Evolutionary conservation across 2,329 filamentous ascomycete species (phyloP), one percentile per base, ranked within the genome.

Genomic region (Clarireedia hainanense): DNA sequence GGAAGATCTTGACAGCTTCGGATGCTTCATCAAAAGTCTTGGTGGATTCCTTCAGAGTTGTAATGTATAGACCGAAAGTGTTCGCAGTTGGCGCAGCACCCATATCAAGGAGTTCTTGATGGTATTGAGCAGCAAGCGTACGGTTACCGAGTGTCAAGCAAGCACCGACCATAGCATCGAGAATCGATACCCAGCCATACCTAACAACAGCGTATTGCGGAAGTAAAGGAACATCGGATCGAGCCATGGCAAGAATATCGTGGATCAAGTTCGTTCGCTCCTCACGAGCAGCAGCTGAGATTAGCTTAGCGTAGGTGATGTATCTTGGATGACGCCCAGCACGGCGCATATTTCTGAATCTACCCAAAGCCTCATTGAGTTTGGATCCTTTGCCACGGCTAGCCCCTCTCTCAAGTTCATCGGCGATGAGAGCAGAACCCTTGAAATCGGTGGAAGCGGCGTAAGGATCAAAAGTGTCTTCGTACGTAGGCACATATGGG

Each of bases 21-120:
- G 91, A 91, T 10, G 94, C 94, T 72, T 99, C 94, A 67, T 99
- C 94, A 63, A 96, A 97, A 0, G 91, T 97, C 81, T 95, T 96
- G 62, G 90, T 90, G 0, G 90, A 95, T 69, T 96, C 92, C 76
- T 97, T 96, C 59, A 99, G 78, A 1, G 92, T 97, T n/a, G 95
- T 97, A 73, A 99, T 99, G 79, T 97, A 99, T 17, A 99, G 81
- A 58, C 94, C 94, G 65, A 95, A 99, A 0, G 94, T 99, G 76
- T 99, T 99, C 45, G 94, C 94, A 2, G 92, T 95, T 15, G 94
- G 94, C 9, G 91, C 86, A 58, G 88, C 85, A 48, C 92, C 92
- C 77, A 97, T 94, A 58, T 90, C 85, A 49, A 95, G 78, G 63
- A 99, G 79, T 71, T 99, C 90, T 71, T 94, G 86, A 26, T 97